Evolutionary conservation across 371 early-diverging fungal species (phyloP), one percentile per base, ranked within the genome.

Genomic region (Phascolomyces articulosus): DNA sequence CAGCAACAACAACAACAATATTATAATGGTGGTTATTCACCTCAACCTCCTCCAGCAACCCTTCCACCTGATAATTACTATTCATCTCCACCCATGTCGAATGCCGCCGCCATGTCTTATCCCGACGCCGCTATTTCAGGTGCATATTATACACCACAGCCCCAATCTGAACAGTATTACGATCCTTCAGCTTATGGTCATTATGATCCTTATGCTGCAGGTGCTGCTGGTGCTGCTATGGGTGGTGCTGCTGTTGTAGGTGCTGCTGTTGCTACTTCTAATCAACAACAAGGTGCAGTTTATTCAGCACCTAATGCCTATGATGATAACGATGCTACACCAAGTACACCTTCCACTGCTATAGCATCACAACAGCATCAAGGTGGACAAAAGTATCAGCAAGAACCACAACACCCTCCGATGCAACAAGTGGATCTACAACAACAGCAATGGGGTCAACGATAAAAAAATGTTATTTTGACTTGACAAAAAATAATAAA

Each of bases 121-220:
- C 71, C 71, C 18, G 71, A 71, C 29, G 67, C 66, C 15, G 71
- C 67, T 27, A 61, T 71, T 18, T 71, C 71, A 34, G 71, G 71
- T 55, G 67, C 67, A 15, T 71, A 71, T 61, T 71, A 71, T 48
- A 18, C 67, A 3, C 18, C 64, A 57, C 40, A 13, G 44, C 61
- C 56, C 29, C 41, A 55, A 48, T 34, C 53, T 23, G 56, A 51
- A 4, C 68, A 49, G 21, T 71, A 71, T 57, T 71, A 71, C 51
- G 61, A 70, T 31, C 44, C 51, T n/a, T 31, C 57, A 26, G 51
- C 51, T 1, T 66, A 66, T 18, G 53, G 27, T 16, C 47, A 71
- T n/a, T 57, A 71, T 21, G 60, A 66, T 38, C 67, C 63, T 61
- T 71, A 71, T 27, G 62, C 49, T 21, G 27, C 47, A 15, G 29